Evolutionary conservation across 106 monocot genomes (phyloP).

Genomic region (Chionographis japonica): DNA sequence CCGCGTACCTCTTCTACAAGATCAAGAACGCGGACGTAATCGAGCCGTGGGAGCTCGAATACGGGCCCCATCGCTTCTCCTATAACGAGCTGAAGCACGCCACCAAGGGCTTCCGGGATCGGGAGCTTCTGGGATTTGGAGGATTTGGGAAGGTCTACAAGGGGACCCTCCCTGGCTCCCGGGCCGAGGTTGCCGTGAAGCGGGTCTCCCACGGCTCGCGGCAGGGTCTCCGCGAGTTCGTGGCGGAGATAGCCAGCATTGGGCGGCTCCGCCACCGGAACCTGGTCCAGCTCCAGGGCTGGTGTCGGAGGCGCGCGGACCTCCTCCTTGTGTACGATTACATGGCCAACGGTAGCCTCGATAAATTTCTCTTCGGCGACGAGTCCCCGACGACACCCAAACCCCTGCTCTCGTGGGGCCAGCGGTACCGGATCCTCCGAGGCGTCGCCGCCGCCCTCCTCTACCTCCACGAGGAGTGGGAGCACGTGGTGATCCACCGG

Average conservation of each 20-base stretch:
- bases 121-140: constrained; percentile 9
- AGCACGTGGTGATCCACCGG: constrained; percentile 12
- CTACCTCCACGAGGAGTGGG: constrained; percentile 14
- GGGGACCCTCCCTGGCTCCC: not conserved
- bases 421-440: constrained; percentile 9
- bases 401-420: constrained; percentile 1
- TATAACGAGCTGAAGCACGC: constrained; percentile 6
- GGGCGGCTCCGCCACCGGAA: constrained; percentile 17
- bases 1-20: constrained; percentile 1
- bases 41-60: constrained; percentile 22
- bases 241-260: constrained; percentile 11
- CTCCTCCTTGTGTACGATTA: constrained; percentile 14
- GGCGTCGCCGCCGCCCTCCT: constrained; percentile 8
- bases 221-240: constrained; percentile 15
- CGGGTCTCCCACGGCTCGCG: constrained; percentile 8
- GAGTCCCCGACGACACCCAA: too few relatives aligned
- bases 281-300: constrained; percentile 9
- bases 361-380: constrained; percentile 5
- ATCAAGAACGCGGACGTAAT: constrained; percentile 12
- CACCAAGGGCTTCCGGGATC: constrained; percentile 14
- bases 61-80: constrained; percentile 20
- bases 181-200: constrained; percentile 6
- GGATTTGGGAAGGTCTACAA: constrained; percentile 7
- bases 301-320: not conserved
- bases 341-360: constrained; percentile 16